phyloP scores from a whole-genome alignment of 225 moss, liverwort and hornwort species.

The Bryum argenteum region DNA sequence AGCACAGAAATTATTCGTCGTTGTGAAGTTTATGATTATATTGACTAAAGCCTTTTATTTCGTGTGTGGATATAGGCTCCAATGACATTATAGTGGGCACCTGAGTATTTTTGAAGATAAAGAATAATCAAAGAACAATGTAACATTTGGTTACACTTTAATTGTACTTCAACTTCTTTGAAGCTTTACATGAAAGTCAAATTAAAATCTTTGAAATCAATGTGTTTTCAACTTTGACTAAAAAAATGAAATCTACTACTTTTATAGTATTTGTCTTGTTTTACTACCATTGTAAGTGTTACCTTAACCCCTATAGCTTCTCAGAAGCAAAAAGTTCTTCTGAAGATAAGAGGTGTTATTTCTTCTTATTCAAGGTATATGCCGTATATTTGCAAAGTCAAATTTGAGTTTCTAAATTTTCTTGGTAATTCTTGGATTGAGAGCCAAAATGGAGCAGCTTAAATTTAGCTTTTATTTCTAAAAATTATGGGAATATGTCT shows the following conservation, averaged over 20 bases:
- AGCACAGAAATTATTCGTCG: neutral
- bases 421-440: too few relatives aligned
- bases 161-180: neutral
- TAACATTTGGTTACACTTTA: neutral
- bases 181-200: neutral
- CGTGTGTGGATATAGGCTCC: neutral
- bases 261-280: too few relatives aligned
- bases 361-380: too few relatives aligned
- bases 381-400: too few relatives aligned
- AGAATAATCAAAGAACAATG: neutral
- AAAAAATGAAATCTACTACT: neutral
- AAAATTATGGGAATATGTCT: too few relatives aligned
- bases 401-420: too few relatives aligned
- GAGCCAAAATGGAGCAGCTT: too few relatives aligned
- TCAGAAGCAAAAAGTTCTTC: too few relatives aligned
- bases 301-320: too few relatives aligned
- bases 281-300: neutral
- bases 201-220: neutral
- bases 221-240: neutral
- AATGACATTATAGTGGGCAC: neutral
- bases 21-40: neutral
- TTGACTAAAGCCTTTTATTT: neutral
- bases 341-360: too few relatives aligned
- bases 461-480: too few relatives aligned
- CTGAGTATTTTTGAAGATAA: neutral